Base-by-base conservation (phyloP, 805 yeast species). In the Yamadazyma philogaea region DNA sequence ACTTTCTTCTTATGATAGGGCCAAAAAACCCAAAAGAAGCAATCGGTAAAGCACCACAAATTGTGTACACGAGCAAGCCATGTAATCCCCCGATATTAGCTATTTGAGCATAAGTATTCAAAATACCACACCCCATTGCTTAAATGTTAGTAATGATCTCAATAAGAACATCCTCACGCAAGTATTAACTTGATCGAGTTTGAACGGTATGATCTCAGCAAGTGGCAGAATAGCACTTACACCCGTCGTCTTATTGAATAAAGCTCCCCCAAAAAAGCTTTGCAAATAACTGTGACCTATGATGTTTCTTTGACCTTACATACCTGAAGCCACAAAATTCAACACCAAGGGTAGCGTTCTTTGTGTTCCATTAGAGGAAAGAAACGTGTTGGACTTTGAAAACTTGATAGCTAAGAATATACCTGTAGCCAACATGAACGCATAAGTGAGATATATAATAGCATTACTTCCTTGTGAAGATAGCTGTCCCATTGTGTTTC, bases 251-350 rank as follows among this genome's bases (percentile, higher is more conserved):
- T 45, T 45, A 41, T 42, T 36, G 40, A 12, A 28, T 17, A 6
- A 16, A 24, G 28, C 28, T 11, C 28, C 10, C 28, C 10, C 28
- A 4, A 20, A 6, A 17, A 30, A 14, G 17, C 14, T 31, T 14
- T 21, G n/a, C 11, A 15, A 7, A 6, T 35, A 12, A 16, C 18
- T 32, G 18, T 18, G 19, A 3, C 15, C 15, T 19, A 21, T 38
- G 31, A 19, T 22, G 12, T 18, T 31, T 38, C 16, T 5, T 24
- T 32, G 16, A 11, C 12, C 10, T 40, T 16, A 82, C 86, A 68
- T 72, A 77, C 95, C 95, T 51, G 95, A 82, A 39, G 97, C 97
- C 42, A 90, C 79, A 59, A 90, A 90, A 61, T 90, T 90, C 46
- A 90, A 70, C 1, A 96, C 85, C 52, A 90, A 68, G 1, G 96